These are phyloP conservation scores for Pythium rishiriense DNA, from an alignment of 352 stramenopile species.

Conservation along the genomic window DNA sequence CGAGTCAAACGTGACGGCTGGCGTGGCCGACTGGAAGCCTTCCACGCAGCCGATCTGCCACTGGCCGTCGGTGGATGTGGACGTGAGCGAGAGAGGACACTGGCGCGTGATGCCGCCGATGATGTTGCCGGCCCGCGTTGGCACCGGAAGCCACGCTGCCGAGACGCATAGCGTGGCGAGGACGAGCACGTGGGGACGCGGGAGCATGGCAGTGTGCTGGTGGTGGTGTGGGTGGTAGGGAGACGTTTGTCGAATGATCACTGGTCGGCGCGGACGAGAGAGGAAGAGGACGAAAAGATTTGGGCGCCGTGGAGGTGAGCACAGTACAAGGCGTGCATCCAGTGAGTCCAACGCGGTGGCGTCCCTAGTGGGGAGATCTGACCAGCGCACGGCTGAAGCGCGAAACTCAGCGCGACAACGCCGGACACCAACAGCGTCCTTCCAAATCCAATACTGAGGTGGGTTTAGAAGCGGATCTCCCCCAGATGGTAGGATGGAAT, in stretches of 20 bases:
- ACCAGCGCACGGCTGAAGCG: constrained; percentile 1
- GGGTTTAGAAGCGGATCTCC: too few species aligned
- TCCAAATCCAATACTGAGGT: background rate
- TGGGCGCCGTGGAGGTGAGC: background rate
- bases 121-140: background rate
- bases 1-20: constrained; percentile 11
- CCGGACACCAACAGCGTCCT: background rate
- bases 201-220: background rate
- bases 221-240: background rate
- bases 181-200: background rate
- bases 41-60: constrained; percentile 17
- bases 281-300: background rate
- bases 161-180: background rate
- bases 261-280: background rate
- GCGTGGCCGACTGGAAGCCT: background rate
- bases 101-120: background rate
- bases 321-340: background rate
- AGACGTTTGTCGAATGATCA: background rate
- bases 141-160: background rate
- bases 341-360: background rate
- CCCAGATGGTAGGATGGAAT: too few species aligned
- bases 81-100: background rate
- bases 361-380: background rate
- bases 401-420: background rate
- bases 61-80: background rate